Evolutionary conservation across 116 monocot species (phyloP), one percentile per base, ranked within the genome.

Genomic region (Phalaenopsis hybrid): DNA sequence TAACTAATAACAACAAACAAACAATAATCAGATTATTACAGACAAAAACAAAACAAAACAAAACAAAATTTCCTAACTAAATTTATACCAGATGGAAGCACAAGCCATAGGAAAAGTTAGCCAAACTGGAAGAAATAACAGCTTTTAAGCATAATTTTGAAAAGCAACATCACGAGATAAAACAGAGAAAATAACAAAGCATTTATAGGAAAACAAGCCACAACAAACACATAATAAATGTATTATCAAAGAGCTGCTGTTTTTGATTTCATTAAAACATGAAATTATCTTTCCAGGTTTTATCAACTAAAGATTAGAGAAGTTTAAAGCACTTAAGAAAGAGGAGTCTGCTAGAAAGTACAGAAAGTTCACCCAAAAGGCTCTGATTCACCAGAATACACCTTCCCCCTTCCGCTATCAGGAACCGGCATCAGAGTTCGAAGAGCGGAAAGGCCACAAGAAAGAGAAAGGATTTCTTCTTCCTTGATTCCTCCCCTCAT

Each of bases 381-480:
- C 28, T 67, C 67, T 28, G 25, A 11, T 28, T 67, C 67, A 28
- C 25, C 67, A 10, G 6, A 67, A 23, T 28, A 28, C 28, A 8
- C 25, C 7, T 67, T 6, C 37, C 15, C 72, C 37, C 37, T 25
- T 17, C 23, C 1, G 67, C 44, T 46, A 46, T 75, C 46, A 75
- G 18, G n/a, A 8, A 73, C 3, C 17, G 6, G 77, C 50, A 83
- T 73, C 65, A 2, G 89, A 78, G 81, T 75, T 89, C 12, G 87
- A 79, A 10, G 84, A 70, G 45, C 92, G 86, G 61, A 89, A 90
- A 25, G 88, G 92, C 92, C 92, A 88, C 0, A 88, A 57, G 58
- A 83, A 90, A 2, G 90, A 88, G 6, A 92, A 79, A 0, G 77
- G 84, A 70, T 87, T 92, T 41, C 89, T 33, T 79, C 89, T 81